Evolutionary conservation across 208 protist genomes (phyloP).

Genomic region (Leishmania lainsoni): DNA sequence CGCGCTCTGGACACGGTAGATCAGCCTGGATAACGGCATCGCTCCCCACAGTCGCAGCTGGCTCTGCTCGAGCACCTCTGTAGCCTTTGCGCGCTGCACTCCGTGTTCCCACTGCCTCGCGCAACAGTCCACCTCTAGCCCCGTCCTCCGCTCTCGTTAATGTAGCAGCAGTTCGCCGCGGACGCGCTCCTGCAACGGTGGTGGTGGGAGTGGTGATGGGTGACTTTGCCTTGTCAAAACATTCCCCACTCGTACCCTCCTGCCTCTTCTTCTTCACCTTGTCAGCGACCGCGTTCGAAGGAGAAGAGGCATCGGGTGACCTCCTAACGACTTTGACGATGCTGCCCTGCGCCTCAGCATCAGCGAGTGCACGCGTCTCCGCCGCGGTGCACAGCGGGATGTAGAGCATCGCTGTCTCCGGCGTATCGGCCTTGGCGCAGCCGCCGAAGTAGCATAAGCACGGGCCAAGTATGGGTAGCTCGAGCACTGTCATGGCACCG

Average conservation of each 20-base stretch:
- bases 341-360: not conserved
- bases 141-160: not conserved
- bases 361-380: not conserved
- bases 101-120: not conserved
- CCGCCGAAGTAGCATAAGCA: conserved; percentile 62
- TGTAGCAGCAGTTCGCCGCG: not conserved
- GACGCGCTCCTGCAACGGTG: not conserved
- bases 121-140: not conserved
- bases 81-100: not conserved
- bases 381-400: conserved; percentile 32
- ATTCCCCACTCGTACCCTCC: not conserved
- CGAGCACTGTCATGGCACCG: conserved; percentile 37
- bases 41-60: not conserved
- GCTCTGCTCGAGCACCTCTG: not conserved
- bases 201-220: not conserved
- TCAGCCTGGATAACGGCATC: not conserved
- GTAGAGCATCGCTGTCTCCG: conserved; percentile 59
- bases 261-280: not conserved
- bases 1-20: not conserved
- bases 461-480: conserved; percentile 34
- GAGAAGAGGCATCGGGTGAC: not conserved
- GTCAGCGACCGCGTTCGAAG: not conserved
- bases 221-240: not conserved
- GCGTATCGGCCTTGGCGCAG: conserved; percentile 37
- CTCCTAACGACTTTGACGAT: not conserved